Base-by-base conservation (phyloP, 1,284 basidiomycete genomes). In the Tilletia setariae region DNA sequence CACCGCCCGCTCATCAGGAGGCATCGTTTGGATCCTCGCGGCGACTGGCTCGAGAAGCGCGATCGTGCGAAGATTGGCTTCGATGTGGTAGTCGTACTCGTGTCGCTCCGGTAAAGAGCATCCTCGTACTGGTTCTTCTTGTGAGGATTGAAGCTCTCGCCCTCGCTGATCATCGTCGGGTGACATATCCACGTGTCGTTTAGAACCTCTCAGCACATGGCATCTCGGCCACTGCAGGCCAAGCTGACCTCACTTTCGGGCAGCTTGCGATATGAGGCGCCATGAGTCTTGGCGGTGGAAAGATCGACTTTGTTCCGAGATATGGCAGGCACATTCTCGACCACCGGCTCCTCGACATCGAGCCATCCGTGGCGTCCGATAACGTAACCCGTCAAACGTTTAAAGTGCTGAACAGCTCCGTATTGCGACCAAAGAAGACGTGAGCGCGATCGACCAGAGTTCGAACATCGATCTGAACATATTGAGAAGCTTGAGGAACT, bases 91-190 rank as follows among this genome's bases (percentile, higher is more conserved):
- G 79, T 97, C 94, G 84, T 94, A 98, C 84, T 98, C 96, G 85
- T 98, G 93, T 30, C 96, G 89, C 83, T 99, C 96, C 92, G 92
- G 85, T 98, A 94, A 68, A 98, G 86, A 0, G 92, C 92, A 79
- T 98, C 94, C 84, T 98, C 96, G 83, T 92, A 98, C 2, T 89
- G 87, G 83, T 97, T 99, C 86, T 98, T 98, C 86, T 95, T 95
- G 84, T 97, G 93, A 4, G 94, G 88, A 69, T 93, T 88, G 84
- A 98, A 98, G 1, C 91, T 88, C 75, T 96, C 93, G 78, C 98
- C 96, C 70, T 95, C 97, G 25, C 90, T 90, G 21, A 92, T 93
- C 93, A 93, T 97, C 0, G 93, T 95, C 1, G 95, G 95, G 83
- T 98, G 94, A 23, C 94, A 96, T 30, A 98, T 92, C 81, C 79